Base-by-base conservation (phyloP, 2,329 filamentous ascomycete genomes). In the Rasamsonia emersonii region DNA sequence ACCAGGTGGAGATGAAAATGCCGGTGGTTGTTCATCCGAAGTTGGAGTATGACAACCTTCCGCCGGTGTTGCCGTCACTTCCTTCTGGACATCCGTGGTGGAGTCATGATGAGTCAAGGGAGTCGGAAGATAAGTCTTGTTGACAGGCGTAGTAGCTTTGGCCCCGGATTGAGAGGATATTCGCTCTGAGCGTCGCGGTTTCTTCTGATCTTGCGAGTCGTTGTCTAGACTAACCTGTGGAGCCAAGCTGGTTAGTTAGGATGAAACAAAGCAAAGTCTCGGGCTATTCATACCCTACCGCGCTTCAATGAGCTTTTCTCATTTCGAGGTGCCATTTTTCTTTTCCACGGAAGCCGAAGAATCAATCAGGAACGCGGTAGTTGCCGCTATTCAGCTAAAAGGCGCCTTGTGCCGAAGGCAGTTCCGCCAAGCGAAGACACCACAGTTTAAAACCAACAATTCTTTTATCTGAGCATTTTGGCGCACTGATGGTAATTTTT, bases 291-390 rank as follows among this genome's bases (percentile, higher is more conserved):
- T 69, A 91, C 85, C 59, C 80, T 74, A 47, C 68, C 75, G 54
- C 86, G 79, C 70, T 93, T 93, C 65, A 91, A 76, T 64, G 83
- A 81, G 67, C 80, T 86, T 67, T 84, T 84, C 62, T 91, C 82
- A 44, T 43, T 61, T 58, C 49, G 68, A 64, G 60, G 77, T 25
- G 52, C 47, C 59, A 63, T 62, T 32, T 13, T 33, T 23, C 18
- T 26, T 20, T 13, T 3, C 21, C 9, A 25, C 13, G 23, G 30
- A 28, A 24, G 18, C 29, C 19, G 26, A 24, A 19, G 34, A 21
- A 23, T 16, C 21, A 19, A 18, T 6, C 18, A 16, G 25, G 25
- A 23, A 20, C 28, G 28, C 28, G 28, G 17, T 19, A 13, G 9
- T n/a, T n/a, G n/a, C n/a, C n/a, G n/a, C n/a, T n/a, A n/a, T n/a